phyloP scores from a whole-genome alignment of 2,329 filamentous ascomycete genomes.

The Juglanconis sp. region DNA sequence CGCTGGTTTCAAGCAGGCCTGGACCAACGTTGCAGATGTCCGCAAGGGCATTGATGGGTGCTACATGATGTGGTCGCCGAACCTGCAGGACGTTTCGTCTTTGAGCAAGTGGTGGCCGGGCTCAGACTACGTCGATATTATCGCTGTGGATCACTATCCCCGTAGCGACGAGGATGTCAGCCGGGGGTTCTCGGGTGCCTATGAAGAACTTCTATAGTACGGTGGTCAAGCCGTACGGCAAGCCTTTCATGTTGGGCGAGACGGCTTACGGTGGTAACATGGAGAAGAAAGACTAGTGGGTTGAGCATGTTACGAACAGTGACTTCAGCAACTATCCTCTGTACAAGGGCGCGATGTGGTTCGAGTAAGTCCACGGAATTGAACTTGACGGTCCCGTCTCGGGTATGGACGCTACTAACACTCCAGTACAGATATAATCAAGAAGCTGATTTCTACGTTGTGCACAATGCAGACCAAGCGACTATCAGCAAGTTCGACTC shows the following conservation, averaged over 20 bases:
- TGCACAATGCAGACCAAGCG: conserved; percentile 5
- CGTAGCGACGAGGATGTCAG: background rate
- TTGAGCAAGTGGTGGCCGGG: conserved; percentile 21
- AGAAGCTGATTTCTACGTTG: conserved; percentile 14
- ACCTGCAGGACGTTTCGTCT: conserved; percentile 13
- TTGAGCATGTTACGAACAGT: conserved; percentile 5
- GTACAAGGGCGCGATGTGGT: conserved; percentile 18
- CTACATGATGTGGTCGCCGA: conserved; percentile 21
- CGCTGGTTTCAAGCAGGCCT: conserved; percentile 15
- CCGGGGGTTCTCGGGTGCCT: conserved; percentile 3
- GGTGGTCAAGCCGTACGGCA: conserved; percentile 11
- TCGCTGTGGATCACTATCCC: conserved; percentile 19
- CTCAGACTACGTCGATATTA: conserved; percentile 19
- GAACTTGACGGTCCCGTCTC: no score
- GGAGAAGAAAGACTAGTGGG: conserved; percentile 12
- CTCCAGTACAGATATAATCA: conserved; percentile 4
- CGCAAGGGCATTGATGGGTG: conserved; percentile 14
- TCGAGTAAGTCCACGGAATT: conserved; percentile 6
- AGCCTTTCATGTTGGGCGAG: conserved; percentile 17
- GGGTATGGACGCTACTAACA: no score
- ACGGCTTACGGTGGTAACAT: conserved; percentile 11
- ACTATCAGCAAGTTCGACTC: conserved; percentile 8
- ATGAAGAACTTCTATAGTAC: conserved; percentile 9
- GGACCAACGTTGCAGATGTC: conserved; percentile 16
- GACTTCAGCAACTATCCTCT: conserved; percentile 13